Base-by-base conservation (phyloP, 2,329 filamentous ascomycete genomes). In the Macrophomina tecta region DNA sequence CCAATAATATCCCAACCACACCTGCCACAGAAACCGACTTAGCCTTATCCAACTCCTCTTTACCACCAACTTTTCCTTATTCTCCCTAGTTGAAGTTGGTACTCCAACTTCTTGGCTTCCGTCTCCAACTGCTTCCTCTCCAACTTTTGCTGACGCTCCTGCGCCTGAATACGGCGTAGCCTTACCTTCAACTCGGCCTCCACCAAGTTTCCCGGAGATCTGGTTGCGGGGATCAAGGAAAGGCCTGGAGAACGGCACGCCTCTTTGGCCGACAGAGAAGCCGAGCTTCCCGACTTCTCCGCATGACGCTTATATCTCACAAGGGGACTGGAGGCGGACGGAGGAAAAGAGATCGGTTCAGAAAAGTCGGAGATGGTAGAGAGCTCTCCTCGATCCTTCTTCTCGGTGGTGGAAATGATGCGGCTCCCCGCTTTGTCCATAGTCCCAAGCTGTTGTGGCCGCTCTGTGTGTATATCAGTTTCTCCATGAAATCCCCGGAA, bases 361-460 rank as follows among this genome's bases (percentile, higher is more conserved):
- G 30, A 8, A n/a, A 23, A 2, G 9, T 9, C 42, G 9, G 42
- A 5, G 42, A 14, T 45, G 42, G 28, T 5, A 28, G 45, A 32
- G 8, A 38, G 30, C 9, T 40, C 58, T 6, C 45, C 36, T 5
- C 23, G 32, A 6, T 30, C 36, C 3, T 30, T 23, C 8, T 58
- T 4, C 3, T 28, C 45, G 30, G 14, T 11, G 5, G 42, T 38
- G 32, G n/a, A 40, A 34, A 46, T 32, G n/a, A 49, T 49, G 8
- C 32, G 58, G 4, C 12, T 30, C 16, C 58, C 58, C 3, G 36
- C 42, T 1, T 49, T 48, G 18, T 64, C 61, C 8, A 53, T 64
- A 46, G 53, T 52, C n/a, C 48, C 61, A 3, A 64, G 61, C 30
- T 23, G 61, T 16, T 36, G 49, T n/a, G 46, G 63, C 18, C 56